Percentiles rank a stretch among this genome's conserved stretches.
phyloP scores from a whole-genome alignment of 2,329 filamentous ascomycete species.

The Paecilomyces sp. region DNA sequence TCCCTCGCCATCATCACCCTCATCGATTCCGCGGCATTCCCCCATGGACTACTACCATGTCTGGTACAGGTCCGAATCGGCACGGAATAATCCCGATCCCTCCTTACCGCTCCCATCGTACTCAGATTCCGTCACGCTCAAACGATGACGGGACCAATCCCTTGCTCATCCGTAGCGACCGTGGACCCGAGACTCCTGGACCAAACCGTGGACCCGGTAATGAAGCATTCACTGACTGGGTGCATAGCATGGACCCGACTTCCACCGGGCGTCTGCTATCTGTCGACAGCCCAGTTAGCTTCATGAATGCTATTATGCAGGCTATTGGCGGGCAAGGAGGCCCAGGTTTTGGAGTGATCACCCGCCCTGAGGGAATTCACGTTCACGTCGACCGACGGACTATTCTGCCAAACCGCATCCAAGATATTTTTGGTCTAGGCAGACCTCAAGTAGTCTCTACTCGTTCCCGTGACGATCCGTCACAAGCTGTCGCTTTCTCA shows the following conservation, averaged over 20 bases:
- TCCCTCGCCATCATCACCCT: slow-evolving; percentile 40
- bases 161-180: slow-evolving; percentile 60
- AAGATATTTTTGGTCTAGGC: slow-evolving; percentile 35
- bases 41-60: slow-evolving; percentile 59
- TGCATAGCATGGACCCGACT: slow-evolving; percentile 43
- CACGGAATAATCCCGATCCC: slow-evolving; percentile 32
- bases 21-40: slow-evolving; percentile 52
- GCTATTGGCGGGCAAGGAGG: slow-evolving; percentile 42
- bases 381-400: slow-evolving; percentile 47
- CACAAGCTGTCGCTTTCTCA: slow-evolving; percentile 69
- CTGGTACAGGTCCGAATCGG: slow-evolving; percentile 50
- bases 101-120: slow-evolving; percentile 38
- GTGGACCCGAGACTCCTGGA: slow-evolving; percentile 20
- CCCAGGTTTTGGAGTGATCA: slow-evolving; percentile 35
- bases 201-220: slow-evolving; percentile 28
- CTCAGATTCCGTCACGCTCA: slow-evolving; percentile 43
- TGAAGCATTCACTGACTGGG: slow-evolving; percentile 46
- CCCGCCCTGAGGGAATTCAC: slow-evolving; percentile 46
- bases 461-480: slow-evolving; percentile 41
- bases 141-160: slow-evolving; percentile 82
- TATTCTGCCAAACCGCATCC: slow-evolving; percentile 47
- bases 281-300: slow-evolving; percentile 47
- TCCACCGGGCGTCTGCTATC: slow-evolving; percentile 38
- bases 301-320: slow-evolving; percentile 52
- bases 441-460: slow-evolving; percentile 22